A percentile compares a stretch with the other conserved stretches of the same genome.
These are phyloP conservation scores for Mimosa bimucronata DNA, from an alignment of 306 rosid genomes.

Conservation along the genomic window DNA sequence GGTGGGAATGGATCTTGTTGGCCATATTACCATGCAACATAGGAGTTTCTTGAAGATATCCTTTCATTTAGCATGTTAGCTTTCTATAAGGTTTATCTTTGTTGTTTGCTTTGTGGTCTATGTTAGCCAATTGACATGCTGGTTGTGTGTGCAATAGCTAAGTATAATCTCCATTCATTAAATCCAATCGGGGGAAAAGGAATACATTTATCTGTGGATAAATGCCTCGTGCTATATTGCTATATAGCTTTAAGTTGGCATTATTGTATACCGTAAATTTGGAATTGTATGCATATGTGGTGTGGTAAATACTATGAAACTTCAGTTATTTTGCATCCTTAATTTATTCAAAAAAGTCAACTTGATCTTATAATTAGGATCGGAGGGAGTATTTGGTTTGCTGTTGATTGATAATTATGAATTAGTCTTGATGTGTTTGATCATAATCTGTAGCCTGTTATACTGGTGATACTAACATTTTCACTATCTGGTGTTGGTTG, in stretches of 20 bases:
- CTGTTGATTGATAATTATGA: neutral
- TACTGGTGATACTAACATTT: neutral
- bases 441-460: neutral
- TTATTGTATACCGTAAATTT: neutral
- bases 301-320: neutral
- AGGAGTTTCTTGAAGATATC: conserved; percentile 69
- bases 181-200: neutral
- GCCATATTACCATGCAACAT: conserved; percentile 60
- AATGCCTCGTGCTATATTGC: neutral
- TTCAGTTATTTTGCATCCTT: neutral
- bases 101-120: neutral
- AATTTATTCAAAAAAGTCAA: neutral
- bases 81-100: neutral
- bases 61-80: conserved; percentile 37
- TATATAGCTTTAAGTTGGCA: neutral
- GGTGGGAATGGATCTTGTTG: conserved; percentile 58
- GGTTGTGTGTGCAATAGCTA: neutral
- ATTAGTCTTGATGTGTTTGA: conserved; percentile 3
- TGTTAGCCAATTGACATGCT: conserved; percentile 4
- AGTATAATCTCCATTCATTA: neutral
- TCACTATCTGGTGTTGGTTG: neutral
- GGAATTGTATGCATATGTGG: neutral
- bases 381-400: neutral
- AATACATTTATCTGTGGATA: neutral
- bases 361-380: too few species aligned